These are phyloP conservation scores for Fraxinus greggii DNA, from an alignment of 305 asterid genomes.

Conservation along the genomic window DNA sequence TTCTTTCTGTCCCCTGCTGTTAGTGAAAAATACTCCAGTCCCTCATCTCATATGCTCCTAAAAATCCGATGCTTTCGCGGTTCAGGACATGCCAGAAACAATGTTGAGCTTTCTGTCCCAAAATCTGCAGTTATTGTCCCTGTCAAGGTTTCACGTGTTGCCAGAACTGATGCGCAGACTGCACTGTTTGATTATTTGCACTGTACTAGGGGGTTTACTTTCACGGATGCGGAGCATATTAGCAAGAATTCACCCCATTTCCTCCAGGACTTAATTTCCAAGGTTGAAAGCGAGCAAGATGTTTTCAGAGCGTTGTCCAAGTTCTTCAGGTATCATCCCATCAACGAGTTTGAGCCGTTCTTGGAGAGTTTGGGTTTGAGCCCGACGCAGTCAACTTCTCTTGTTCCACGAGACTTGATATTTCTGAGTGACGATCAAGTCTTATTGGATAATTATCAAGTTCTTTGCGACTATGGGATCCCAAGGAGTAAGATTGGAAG, in stretches of 20 bases:
- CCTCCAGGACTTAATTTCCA: constrained; percentile 41
- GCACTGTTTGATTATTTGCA: constrained; percentile 86
- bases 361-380: constrained; percentile 80
- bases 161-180: constrained; percentile 59
- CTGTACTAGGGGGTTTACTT: constrained; percentile 67
- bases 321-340: constrained; percentile 69
- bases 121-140: constrained; percentile 37
- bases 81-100: constrained; percentile 16
- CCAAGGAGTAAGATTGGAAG: constrained; percentile 71
- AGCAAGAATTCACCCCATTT: constrained; percentile 83
- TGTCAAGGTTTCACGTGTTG: constrained; percentile 43
- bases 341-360: constrained; percentile 90
- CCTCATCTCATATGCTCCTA: constrained; percentile 25
- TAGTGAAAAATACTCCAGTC: constrained; percentile 22
- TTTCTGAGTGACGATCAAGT: constrained; percentile 56
- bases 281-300: constrained; percentile 55
- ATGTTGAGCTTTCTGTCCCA: constrained; percentile 22
- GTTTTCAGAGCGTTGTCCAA: constrained; percentile 52
- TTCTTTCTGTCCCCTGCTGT: constrained; percentile 20
- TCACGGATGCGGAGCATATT: constrained; percentile 76
- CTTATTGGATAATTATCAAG: constrained; percentile 65
- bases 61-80: constrained; percentile 37
- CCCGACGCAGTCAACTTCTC: constrained; percentile 39
- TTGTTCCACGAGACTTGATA: constrained; percentile 62
- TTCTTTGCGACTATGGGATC: constrained; percentile 67